A percentile compares a stretch with the other conserved stretches of the same genome.
Conservation (phyloP, 495 filamentous ascomycete species). For the Pseudevernia furfuracea region DNA sequence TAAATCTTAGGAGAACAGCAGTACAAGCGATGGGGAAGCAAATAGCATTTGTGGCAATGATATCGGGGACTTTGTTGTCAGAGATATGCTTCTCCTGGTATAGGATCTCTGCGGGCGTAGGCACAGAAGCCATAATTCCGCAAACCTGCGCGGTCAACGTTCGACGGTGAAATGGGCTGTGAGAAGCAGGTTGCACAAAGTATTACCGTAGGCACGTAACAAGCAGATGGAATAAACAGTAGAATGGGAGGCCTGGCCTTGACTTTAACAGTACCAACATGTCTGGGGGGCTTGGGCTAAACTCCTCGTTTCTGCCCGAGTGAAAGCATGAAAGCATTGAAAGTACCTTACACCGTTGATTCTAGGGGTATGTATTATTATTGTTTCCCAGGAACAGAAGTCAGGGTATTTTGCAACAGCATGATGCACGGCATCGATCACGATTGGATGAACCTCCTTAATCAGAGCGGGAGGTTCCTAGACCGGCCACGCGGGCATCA, state of each 20-base stretch:
- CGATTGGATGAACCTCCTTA: background rate
- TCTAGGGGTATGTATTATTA: no score
- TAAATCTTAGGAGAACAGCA: conserved; percentile 1
- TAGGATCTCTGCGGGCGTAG: background rate
- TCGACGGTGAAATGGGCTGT: background rate
- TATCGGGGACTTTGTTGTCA: background rate
- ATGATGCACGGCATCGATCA: background rate
- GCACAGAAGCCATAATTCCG: background rate
- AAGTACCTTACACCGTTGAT: background rate
- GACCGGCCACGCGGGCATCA: background rate
- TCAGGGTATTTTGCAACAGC: background rate
- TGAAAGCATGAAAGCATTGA: background rate
- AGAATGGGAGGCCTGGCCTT: background rate
- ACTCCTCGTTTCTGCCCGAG: background rate
- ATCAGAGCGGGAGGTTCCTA: background rate
- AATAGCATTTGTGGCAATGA: background rate
- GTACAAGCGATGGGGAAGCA: background rate
- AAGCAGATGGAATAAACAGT: background rate
- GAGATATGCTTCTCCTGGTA: background rate
- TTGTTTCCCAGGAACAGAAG: background rate
- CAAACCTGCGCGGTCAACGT: background rate
- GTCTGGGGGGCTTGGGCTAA: background rate
- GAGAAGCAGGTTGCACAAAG: background rate
- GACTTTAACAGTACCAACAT: background rate
- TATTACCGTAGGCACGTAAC: background rate